Evolutionary conservation across 2,329 filamentous ascomycete species (phyloP).

Genomic region (Pseudogymnoascus sp.): DNA sequence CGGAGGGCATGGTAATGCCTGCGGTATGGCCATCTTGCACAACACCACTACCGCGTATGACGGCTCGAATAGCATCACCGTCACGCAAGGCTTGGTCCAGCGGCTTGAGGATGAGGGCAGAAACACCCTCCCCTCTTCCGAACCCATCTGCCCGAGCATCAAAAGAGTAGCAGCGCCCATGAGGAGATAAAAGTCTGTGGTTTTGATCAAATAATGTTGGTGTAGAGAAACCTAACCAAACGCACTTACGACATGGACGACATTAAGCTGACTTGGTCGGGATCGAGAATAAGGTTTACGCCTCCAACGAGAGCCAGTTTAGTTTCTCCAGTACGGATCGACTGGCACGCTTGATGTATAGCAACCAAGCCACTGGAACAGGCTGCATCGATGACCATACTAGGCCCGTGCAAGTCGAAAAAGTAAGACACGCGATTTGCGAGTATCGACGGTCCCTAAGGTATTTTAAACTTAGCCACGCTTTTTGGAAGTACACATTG

Average conservation of each 20-base stretch:
- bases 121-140: slow-evolving; percentile 37
- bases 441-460: slow-evolving; percentile 8
- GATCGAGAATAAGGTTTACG: slow-evolving; percentile 17
- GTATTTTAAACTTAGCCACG: neutral
- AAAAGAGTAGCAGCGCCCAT: slow-evolving; percentile 27
- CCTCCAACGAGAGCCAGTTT: slow-evolving; percentile 15
- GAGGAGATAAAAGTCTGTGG: slow-evolving; percentile 23
- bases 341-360: slow-evolving; percentile 40
- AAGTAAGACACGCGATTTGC: slow-evolving; percentile 20
- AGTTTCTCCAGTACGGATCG: slow-evolving; percentile 24
- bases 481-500: neutral
- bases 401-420: slow-evolving; percentile 17
- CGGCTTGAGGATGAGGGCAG: slow-evolving; percentile 34
- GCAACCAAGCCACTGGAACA: slow-evolving; percentile 39
- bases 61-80: slow-evolving; percentile 34
- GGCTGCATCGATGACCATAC: slow-evolving; percentile 15
- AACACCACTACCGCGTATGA: slow-evolving; percentile 34
- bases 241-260: slow-evolving; percentile 16
- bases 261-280: slow-evolving; percentile 21
- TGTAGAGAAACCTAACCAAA: neutral
- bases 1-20: slow-evolving; percentile 36
- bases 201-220: neutral
- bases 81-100: slow-evolving; percentile 34
- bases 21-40: slow-evolving; percentile 38
- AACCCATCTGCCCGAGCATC: slow-evolving; percentile 38